A percentile compares a stretch with the other conserved stretches of the same genome.
These are phyloP conservation scores for Aurantiochytrium sp. DNA, from an alignment of 108 stramenopile genomes.

Conservation along the genomic window DNA sequence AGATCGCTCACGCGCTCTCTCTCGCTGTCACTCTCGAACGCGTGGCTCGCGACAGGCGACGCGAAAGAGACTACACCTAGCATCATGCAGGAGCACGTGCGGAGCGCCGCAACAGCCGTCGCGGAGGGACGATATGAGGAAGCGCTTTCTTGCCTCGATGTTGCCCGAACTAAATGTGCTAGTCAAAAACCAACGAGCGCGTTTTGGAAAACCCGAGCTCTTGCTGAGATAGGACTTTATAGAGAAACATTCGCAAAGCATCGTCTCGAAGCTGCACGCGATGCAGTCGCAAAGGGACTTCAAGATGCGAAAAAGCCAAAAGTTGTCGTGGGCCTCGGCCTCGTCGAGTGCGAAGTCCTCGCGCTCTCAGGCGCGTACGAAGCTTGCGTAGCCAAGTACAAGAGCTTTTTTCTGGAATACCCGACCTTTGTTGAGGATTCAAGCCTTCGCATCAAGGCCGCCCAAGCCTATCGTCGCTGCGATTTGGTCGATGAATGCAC, in stretches of 20 bases:
- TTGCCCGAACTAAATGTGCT: neutral
- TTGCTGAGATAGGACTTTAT: neutral
- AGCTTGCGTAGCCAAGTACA: neutral
- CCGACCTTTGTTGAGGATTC: neutral
- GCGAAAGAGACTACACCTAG: too few relatives aligned
- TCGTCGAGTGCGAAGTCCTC: neutral
- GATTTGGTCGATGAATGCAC: neutral
- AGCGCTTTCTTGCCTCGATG: neutral
- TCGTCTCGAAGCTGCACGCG: neutral
- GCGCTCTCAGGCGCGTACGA: neutral
- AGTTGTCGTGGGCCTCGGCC: neutral
- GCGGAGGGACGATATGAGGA: neutral
- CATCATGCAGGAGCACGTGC: neutral
- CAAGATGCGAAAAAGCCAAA: neutral
- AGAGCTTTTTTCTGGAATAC: neutral
- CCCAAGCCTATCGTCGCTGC: neutral
- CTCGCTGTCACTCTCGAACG: too few relatives aligned
- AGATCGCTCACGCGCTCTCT: too few relatives aligned
- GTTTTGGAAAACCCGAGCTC: neutral
- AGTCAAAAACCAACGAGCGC: neutral
- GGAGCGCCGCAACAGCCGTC: neutral
- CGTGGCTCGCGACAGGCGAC: too few relatives aligned
- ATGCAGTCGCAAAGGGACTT: neutral
- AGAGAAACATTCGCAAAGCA: neutral
- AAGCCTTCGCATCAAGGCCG: neutral